A percentile compares a stretch with the other conserved stretches of the same genome.
phyloP scores from a whole-genome alignment of 441 rosid species.

The Daphne laureola region DNA sequence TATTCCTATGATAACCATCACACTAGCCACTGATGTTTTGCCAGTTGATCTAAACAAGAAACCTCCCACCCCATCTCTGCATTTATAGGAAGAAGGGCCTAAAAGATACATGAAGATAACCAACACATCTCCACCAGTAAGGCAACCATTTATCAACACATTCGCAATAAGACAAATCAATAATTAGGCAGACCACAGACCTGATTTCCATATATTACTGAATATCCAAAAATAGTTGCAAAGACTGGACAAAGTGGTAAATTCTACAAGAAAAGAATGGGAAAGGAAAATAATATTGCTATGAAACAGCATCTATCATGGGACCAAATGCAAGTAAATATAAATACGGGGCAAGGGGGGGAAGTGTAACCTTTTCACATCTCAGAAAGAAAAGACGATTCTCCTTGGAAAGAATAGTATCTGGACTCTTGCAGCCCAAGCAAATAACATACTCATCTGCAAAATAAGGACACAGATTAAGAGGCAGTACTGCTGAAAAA shows the following conservation, averaged over 20 bases:
- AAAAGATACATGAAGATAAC: no score
- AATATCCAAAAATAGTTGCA: no score
- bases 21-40: no score
- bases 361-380: slow-evolving; percentile 61
- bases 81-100: no score
- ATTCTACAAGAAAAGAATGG: neutral
- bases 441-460: slow-evolving; percentile 78
- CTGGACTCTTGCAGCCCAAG: slow-evolving; percentile 83
- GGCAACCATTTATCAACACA: no score
- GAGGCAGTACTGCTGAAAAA: neutral
- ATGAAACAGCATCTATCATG: neutral
- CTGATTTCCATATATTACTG: neutral
- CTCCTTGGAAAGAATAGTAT: slow-evolving; percentile 62
- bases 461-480: slow-evolving; percentile 5
- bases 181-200: no score
- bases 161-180: no score
- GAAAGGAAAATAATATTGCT: neutral
- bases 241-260: neutral
- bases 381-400: slow-evolving; percentile 67
- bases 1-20: no score
- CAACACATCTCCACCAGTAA: no score
- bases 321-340: neutral
- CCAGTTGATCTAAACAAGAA: no score
- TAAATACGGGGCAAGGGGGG: neutral
- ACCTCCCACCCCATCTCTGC: no score